phyloP scores from a whole-genome alignment of 2,329 filamentous ascomycete species.

The Fusarium beomiforme region DNA sequence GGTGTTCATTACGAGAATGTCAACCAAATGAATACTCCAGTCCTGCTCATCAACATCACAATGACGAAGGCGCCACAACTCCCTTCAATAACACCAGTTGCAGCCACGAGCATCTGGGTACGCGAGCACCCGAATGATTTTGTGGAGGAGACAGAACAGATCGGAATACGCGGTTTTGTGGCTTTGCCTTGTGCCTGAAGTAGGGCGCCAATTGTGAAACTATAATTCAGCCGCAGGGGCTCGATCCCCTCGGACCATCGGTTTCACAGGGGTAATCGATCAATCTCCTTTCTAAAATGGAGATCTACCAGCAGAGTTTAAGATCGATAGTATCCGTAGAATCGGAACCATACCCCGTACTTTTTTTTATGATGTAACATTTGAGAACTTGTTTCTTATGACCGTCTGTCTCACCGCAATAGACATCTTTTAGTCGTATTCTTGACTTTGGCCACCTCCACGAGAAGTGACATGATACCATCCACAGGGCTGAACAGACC shows the following conservation, averaged over 20 bases:
- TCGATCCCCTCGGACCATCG: background rate
- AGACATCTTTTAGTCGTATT: background rate
- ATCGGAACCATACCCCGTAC: background rate
- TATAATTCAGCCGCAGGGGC: conserved; percentile 20
- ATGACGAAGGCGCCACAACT: background rate
- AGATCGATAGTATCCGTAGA: background rate
- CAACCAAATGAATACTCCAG: background rate
- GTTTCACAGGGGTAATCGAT: background rate
- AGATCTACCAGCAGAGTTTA: background rate
- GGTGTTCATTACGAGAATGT: background rate
- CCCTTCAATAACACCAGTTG: background rate
- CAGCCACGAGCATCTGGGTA: background rate
- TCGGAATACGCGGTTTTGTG: background rate
- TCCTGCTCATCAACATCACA: background rate
- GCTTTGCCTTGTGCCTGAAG: conserved; percentile 16
- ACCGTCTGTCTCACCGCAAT: background rate
- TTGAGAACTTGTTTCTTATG: background rate
- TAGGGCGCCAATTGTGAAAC: conserved; percentile 14
- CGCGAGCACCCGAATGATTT: background rate
- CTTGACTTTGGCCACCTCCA: background rate
- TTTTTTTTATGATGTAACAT: background rate
- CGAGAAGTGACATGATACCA: background rate
- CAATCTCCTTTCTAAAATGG: conserved; percentile 12
- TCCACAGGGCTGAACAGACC: background rate
- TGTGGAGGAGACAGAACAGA: background rate